A percentile compares a stretch with the other conserved stretches of the same genome.
Evolutionary conservation across 2,329 filamentous ascomycete genomes (phyloP).

Genomic region (Aspergillus alliaceus): DNA sequence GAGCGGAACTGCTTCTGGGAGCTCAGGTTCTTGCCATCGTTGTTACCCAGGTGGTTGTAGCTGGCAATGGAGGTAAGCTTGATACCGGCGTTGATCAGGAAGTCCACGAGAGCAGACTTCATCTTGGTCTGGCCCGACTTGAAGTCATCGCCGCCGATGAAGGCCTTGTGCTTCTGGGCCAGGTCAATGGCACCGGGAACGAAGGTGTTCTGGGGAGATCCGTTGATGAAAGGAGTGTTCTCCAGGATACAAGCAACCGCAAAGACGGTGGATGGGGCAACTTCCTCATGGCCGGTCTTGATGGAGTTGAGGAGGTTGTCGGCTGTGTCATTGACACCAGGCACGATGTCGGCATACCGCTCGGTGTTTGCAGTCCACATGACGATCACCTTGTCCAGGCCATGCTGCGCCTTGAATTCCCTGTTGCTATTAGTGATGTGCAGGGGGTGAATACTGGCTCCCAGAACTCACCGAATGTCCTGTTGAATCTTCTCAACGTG

Average conservation of each 20-base stretch:
- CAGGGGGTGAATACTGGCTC: neutral
- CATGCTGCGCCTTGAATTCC: slow-evolving; percentile 83
- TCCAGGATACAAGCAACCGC: slow-evolving; percentile 93
- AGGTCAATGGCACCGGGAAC: slow-evolving; percentile 89
- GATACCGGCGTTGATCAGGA: slow-evolving; percentile 97
- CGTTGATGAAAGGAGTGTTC: slow-evolving; percentile 92
- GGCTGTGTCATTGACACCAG: slow-evolving; percentile 93
- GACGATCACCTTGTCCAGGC: slow-evolving; percentile 91
- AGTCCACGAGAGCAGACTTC: slow-evolving; percentile 98
- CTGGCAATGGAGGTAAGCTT: slow-evolving; percentile 97
- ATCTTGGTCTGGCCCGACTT: slow-evolving; percentile 99
- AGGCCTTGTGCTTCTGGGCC: slow-evolving; percentile 80
- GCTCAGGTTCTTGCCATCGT: slow-evolving; percentile 97
- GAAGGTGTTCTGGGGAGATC: slow-evolving; percentile 98
- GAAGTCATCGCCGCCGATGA: slow-evolving; percentile 98
- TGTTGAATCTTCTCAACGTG: slow-evolving; percentile 92
- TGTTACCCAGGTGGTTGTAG: slow-evolving; percentile 99
- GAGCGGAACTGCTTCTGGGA: slow-evolving; percentile 98
- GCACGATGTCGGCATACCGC: slow-evolving; percentile 84
- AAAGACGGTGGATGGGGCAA: slow-evolving; percentile 95
- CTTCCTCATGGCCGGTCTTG: slow-evolving; percentile 79
- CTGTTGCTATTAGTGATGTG: slow-evolving; percentile 40
- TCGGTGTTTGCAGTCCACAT: slow-evolving; percentile 99
- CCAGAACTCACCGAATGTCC: slow-evolving; percentile 71
- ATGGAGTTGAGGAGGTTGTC: slow-evolving; percentile 90